Evolutionary conservation across 2,329 filamentous ascomycete genomes (phyloP).

Genomic region (Endocalyx cinctus): DNA sequence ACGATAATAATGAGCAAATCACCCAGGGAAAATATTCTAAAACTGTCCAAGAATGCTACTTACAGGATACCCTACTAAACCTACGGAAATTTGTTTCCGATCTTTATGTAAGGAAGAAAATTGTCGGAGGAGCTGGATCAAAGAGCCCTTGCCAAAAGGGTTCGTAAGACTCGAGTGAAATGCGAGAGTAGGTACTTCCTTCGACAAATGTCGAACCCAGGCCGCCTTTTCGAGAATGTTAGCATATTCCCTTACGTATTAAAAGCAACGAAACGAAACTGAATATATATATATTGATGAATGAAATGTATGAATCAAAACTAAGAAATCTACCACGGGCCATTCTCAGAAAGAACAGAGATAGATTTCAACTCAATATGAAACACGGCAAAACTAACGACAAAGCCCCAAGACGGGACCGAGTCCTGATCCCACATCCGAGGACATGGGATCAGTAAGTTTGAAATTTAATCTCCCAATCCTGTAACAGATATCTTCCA

Average conservation of each 20-base stretch:
- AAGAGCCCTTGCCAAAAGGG: conserved; percentile 90
- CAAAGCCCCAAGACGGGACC: conserved; percentile 83
- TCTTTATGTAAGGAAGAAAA: conserved; percentile 87
- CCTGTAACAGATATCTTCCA: conserved; percentile 96
- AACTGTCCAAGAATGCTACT: too few species aligned
- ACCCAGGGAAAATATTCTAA: too few species aligned
- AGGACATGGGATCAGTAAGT: conserved; percentile 63
- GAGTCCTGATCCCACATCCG: conserved; percentile 62
- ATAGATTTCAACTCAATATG: conserved; percentile 96
- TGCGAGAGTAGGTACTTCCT: conserved; percentile 87
- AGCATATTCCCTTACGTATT: too few species aligned
- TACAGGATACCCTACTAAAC: conserved; percentile 78
- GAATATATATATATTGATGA: too few species aligned
- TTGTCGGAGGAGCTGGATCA: conserved; percentile 88
- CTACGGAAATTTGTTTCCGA: conserved; percentile 91
- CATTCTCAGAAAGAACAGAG: conserved; percentile 55
- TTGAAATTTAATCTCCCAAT: conserved; percentile 85
- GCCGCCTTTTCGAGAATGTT: conserved; percentile 60
- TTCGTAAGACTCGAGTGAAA: conserved; percentile 96
- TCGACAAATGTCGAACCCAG: conserved; percentile 86
- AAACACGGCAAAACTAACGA: conserved; percentile 75
- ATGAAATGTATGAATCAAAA: conserved; percentile 90
- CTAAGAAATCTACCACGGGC: conserved; percentile 89
- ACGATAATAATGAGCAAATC: too few species aligned
- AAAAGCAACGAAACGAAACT: too few species aligned